A percentile compares a stretch with the other conserved stretches of the same genome.
Evolutionary conservation across 768 basidiomycete species (phyloP).

Genomic region (Sistotremastrum suecicum): DNA sequence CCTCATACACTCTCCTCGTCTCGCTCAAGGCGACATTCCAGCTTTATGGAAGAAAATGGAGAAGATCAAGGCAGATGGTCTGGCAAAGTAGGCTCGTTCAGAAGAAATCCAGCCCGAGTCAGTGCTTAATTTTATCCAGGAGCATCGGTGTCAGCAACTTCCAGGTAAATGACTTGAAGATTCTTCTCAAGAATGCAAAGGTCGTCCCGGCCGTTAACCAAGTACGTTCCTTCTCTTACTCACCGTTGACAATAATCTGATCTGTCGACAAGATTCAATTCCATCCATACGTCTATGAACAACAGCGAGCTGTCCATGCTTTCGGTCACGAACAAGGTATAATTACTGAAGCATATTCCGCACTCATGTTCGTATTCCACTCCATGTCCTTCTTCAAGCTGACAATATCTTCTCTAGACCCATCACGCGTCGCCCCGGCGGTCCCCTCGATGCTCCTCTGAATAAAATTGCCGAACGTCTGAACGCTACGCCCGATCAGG

Average conservation of each 20-base stretch:
- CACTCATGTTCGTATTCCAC: slow-evolving; percentile 33
- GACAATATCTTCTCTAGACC: slow-evolving; percentile 25
- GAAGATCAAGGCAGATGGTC: slow-evolving; percentile 36
- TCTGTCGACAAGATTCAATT: slow-evolving; percentile 36
- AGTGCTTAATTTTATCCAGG: slow-evolving; percentile 19
- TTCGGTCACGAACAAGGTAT: slow-evolving; percentile 45
- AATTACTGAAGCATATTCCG: slow-evolving; percentile 58
- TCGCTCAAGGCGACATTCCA: slow-evolving; percentile 43
- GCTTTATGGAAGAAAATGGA: slow-evolving; percentile 54
- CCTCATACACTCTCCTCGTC: slow-evolving; percentile 45
- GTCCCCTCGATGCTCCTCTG: slow-evolving; percentile 49
- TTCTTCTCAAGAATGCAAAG: slow-evolving; percentile 43
- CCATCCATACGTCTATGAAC: slow-evolving; percentile 53
- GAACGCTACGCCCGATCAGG: slow-evolving; percentile 44
- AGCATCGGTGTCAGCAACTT: slow-evolving; percentile 69
- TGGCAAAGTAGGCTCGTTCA: slow-evolving; percentile 25
- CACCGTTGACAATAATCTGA: not conserved
- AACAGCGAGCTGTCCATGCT: slow-evolving; percentile 40
- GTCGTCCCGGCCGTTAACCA: slow-evolving; percentile 57
- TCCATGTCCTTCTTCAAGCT: not conserved
- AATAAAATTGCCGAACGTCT: slow-evolving; percentile 36
- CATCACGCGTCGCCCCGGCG: slow-evolving; percentile 42
- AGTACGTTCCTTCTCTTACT: slow-evolving; percentile 18
- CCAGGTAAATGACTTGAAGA: slow-evolving; percentile 34
- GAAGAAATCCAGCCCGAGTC: not conserved